Conservation (phyloP, 2,329 filamentous ascomycete species). For the Aspergillus awamori region DNA sequence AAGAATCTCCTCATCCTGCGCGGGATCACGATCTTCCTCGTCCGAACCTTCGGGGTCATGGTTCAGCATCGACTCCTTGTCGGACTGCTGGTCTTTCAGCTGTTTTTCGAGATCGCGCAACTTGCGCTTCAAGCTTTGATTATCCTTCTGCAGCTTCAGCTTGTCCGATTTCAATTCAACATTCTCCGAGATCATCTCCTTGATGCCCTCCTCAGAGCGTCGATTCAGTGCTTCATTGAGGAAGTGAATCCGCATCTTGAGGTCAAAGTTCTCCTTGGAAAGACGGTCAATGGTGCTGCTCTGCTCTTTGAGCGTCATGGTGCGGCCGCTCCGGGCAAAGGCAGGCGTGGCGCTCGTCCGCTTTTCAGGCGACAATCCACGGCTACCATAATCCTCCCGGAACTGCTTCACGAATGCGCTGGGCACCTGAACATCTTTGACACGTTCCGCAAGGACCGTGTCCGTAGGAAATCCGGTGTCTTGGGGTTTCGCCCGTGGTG, state of each 20-base stretch:
- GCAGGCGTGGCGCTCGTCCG: constrained; percentile 54
- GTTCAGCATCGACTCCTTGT: constrained; percentile 48
- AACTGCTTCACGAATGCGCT: constrained; percentile 87
- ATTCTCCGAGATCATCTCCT: constrained; percentile 97
- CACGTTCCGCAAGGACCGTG: constrained; percentile 83
- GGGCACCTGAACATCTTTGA: constrained; percentile 87
- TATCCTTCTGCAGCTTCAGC: constrained; percentile 86
- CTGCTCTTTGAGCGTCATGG: constrained; percentile 92
- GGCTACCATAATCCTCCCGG: constrained; percentile 66
- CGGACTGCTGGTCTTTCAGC: constrained; percentile 58
- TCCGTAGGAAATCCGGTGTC: constrained; percentile 72
- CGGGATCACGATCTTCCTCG: constrained; percentile 51
- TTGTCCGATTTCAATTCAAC: constrained; percentile 92
- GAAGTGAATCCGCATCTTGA: constrained; percentile 97
- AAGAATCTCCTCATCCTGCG: constrained; percentile 80
- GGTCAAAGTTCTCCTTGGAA: constrained; percentile 96
- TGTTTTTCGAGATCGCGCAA: constrained; percentile 86
- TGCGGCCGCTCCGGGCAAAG: constrained; percentile 63
- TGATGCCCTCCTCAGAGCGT: constrained; percentile 91
- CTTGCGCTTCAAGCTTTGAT: constrained; percentile 76
- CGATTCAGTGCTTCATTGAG: constrained; percentile 91
- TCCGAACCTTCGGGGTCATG: constrained; percentile 47
- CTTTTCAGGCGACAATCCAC: constrained; percentile 64
- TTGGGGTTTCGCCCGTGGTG: constrained; percentile 66
- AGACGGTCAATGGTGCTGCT: constrained; percentile 95